Evolutionary conservation across 441 rosid genomes (phyloP).

Genomic region (Populus hybrid): DNA sequence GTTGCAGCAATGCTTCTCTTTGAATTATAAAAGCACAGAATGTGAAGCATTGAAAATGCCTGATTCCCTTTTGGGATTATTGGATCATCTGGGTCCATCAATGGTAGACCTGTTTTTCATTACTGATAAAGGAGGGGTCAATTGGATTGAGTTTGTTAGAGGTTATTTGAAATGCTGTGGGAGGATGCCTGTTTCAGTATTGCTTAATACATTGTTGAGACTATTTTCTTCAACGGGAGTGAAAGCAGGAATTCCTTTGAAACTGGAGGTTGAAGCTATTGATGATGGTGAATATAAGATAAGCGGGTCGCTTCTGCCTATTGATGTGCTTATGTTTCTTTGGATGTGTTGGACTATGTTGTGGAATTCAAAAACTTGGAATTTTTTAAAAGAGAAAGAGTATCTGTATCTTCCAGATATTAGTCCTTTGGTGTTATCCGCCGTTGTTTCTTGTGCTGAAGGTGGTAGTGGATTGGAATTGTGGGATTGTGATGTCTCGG

Average conservation of each 20-base stretch:
- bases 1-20: conserved; percentile 58
- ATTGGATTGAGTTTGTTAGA: conserved; percentile 68
- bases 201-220: conserved; percentile 55
- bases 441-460: conserved; percentile 57
- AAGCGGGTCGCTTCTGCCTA: conserved; percentile 46
- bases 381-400: conserved; percentile 18
- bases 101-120: conserved; percentile 60
- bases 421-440: conserved; percentile 55
- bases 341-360: conserved; percentile 79
- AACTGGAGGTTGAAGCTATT: conserved; percentile 56
- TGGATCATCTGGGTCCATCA: conserved; percentile 57
- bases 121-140: conserved; percentile 47
- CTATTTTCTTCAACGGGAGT: conserved; percentile 33
- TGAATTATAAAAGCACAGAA: conserved; percentile 37
- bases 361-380: conserved; percentile 46
- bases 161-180: conserved; percentile 83
- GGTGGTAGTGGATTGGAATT: conserved; percentile 42
- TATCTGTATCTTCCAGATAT: conserved; percentile 57
- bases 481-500: conserved; percentile 51
- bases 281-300: conserved; percentile 63
- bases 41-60: conserved; percentile 37
- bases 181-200: conserved; percentile 60
- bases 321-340: conserved; percentile 53
- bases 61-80: conserved; percentile 44
- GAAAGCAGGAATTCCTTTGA: conserved; percentile 46